Percentiles rank a stretch among this genome's conserved stretches.
Evolutionary conservation across 768 basidiomycete genomes (phyloP).

Genomic region (Dentipellis sp.): DNA sequence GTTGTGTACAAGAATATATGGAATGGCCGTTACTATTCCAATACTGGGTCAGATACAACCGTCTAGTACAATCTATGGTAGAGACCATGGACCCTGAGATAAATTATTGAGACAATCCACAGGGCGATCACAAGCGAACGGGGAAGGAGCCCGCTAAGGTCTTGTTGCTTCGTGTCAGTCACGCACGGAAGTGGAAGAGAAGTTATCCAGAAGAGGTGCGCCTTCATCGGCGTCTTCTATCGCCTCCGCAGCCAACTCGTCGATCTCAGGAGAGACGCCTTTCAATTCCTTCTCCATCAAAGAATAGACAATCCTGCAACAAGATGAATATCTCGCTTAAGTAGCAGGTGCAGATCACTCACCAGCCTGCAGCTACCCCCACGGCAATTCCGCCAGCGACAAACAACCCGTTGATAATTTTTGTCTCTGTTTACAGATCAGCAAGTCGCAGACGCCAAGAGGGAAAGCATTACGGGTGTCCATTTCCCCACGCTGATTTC

Average conservation of each 20-base stretch:
- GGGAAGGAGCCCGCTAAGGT: no score
- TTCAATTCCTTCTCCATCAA: slow-evolving; percentile 48
- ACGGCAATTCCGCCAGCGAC: slow-evolving; percentile 51
- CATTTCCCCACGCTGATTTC: slow-evolving; percentile 64
- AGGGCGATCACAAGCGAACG: no score
- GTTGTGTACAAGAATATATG: background rate
- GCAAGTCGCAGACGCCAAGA: background rate
- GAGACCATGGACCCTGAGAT: no score
- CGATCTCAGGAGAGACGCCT: slow-evolving; percentile 36
- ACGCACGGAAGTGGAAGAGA: slow-evolving; percentile 16
- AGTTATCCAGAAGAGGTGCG: slow-evolving; percentile 39
- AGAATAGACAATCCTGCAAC: slow-evolving; percentile 53
- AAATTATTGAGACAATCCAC: no score
- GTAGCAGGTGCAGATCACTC: slow-evolving; percentile 18
- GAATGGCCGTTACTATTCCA: no score
- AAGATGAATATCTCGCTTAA: background rate
- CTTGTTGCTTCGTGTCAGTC: slow-evolving; percentile 1
- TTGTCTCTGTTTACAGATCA: slow-evolving; percentile 36
- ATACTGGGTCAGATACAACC: no score
- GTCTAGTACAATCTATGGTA: no score
- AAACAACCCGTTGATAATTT: slow-evolving; percentile 52
- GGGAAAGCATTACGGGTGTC: slow-evolving; percentile 46
- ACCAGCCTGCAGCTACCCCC: slow-evolving; percentile 60
- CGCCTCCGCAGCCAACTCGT: slow-evolving; percentile 49
- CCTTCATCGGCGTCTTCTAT: slow-evolving; percentile 53